Conservation (phyloP, 2,329 filamentous ascomycete genomes). For the Pyrenochaeta sp. region DNA sequence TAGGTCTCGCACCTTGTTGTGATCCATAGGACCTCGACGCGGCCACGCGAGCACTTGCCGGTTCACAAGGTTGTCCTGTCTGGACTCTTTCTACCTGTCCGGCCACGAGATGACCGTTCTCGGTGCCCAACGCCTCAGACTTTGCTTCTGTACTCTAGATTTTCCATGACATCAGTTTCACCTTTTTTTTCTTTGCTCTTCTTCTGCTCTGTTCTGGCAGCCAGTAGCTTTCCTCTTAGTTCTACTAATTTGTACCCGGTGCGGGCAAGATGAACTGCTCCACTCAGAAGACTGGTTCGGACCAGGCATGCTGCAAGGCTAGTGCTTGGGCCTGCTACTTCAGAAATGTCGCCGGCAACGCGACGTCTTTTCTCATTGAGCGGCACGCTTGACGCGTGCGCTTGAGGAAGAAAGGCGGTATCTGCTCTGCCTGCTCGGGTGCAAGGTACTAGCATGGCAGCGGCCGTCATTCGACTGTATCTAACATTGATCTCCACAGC, state of each 20-base stretch:
- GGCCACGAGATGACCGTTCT: conserved; percentile 6
- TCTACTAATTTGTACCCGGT: conserved; percentile 33
- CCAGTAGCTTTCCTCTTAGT: neutral
- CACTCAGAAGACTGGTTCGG: neutral
- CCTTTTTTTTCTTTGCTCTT: conserved; percentile 19
- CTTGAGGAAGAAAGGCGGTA: conserved; percentile 42
- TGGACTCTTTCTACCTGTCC: conserved; percentile 2
- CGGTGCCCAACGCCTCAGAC: conserved; percentile 4
- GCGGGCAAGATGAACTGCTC: conserved; percentile 29
- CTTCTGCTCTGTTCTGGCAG: conserved; percentile 9
- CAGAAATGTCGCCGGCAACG: conserved; percentile 23
- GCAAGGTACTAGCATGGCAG: too few species aligned
- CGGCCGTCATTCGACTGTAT: neutral
- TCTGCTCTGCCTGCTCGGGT: too few species aligned
- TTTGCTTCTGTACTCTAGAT: conserved; percentile 29
- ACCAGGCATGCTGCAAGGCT: neutral
- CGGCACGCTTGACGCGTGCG: conserved; percentile 35
- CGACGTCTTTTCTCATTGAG: conserved; percentile 50
- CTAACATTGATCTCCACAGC: too few species aligned
- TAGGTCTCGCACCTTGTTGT: conserved; percentile 22
- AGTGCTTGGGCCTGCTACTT: neutral
- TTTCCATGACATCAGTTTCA: conserved; percentile 25
- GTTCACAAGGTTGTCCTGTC: conserved; percentile 13
- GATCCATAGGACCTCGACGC: conserved; percentile 17
- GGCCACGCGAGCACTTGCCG: conserved; percentile 13